A percentile compares a stretch with the other conserved stretches of the same genome.
Evolutionary conservation across 148 eudicot genomes (phyloP).

Genomic region (Bassia scoparia): DNA sequence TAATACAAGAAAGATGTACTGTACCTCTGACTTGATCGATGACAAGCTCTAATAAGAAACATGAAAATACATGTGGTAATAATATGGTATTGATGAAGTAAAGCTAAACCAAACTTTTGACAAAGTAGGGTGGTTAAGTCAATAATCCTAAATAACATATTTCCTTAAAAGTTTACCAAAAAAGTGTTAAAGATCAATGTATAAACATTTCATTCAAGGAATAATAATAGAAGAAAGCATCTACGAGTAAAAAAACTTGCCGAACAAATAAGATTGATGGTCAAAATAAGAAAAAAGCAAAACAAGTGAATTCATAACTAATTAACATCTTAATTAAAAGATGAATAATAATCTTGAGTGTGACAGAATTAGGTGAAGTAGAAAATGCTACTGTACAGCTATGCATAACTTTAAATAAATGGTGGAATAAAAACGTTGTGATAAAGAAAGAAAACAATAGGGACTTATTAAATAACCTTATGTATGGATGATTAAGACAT

Average conservation of each 20-base stretch:
- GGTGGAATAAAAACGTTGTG: constrained; percentile 11
- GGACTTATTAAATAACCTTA: constrained; percentile 8
- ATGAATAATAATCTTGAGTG: constrained; percentile 7
- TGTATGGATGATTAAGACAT: constrained; percentile 31
- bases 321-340: constrained; percentile 10
- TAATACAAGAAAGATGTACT: too few species aligned
- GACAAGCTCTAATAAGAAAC: not conserved
- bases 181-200: not conserved
- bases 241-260: not conserved
- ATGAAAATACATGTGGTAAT: constrained; percentile 3
- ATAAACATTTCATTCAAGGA: not conserved
- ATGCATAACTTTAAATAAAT: not conserved
- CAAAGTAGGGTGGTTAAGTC: constrained; percentile 4
- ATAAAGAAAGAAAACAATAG: constrained; percentile 24
- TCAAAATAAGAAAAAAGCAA: not conserved
- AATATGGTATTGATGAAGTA: not conserved
- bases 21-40: not conserved
- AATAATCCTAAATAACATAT: not conserved
- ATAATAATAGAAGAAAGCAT: not conserved
- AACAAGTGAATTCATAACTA: not conserved
- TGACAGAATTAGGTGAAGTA: constrained; percentile 30
- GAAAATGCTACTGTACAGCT: constrained; percentile 20
- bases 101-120: not conserved
- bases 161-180: not conserved
- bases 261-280: not conserved